Percentiles rank a stretch among this genome's conserved stretches.
Conservation (phyloP, 179 eudicot species). For the Monotropa hypopitys region DNA sequence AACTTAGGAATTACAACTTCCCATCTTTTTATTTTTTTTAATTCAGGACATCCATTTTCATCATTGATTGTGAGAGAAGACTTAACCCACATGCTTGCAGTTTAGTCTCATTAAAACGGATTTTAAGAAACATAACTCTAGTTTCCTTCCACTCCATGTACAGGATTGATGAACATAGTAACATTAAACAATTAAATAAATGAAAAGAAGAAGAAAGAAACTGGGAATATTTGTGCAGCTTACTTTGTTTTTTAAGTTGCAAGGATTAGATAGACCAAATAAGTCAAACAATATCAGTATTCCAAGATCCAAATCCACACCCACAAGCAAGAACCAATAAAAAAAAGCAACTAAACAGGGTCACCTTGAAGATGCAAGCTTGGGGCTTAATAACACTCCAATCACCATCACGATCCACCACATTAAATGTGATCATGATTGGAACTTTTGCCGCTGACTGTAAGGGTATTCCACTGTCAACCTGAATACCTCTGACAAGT, state of each 20-base stretch:
- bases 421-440: slow-evolving; percentile 94
- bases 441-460: slow-evolving; percentile 99
- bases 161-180: neutral
- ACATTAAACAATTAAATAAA: neutral
- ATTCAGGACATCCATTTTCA: neutral
- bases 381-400: slow-evolving; percentile 60
- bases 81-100: neutral
- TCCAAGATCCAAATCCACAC: neutral
- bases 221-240: neutral
- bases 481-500: slow-evolving; percentile 78
- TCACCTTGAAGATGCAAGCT: slow-evolving; percentile 96
- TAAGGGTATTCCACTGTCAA: slow-evolving; percentile 91
- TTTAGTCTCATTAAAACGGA: neutral
- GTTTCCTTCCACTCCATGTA: neutral
- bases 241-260: neutral
- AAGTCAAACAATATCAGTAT: neutral
- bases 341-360: neutral
- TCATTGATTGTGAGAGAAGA: neutral
- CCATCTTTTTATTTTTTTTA: too few relatives aligned
- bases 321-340: neutral
- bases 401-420: slow-evolving; percentile 70
- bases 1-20: neutral
- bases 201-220: neutral
- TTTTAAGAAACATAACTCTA: neutral
- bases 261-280: neutral